phyloP scores from a whole-genome alignment of 2,329 filamentous ascomycete species.

The Xylaria sp. region DNA sequence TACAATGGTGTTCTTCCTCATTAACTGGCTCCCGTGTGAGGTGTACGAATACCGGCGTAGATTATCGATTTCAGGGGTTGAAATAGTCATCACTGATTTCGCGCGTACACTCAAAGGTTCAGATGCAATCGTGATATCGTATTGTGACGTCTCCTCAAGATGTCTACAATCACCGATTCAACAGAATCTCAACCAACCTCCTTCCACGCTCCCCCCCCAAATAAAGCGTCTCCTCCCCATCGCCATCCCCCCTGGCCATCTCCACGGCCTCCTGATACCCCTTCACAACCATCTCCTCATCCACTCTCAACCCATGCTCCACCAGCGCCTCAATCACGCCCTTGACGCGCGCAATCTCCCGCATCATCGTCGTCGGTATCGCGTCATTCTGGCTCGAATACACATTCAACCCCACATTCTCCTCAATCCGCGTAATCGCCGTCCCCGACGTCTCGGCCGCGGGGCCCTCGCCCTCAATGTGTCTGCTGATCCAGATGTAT shows the following conservation, averaged over 20 bases:
- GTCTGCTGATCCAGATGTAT: slow-evolving; percentile 91
- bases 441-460: slow-evolving; percentile 41
- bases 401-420: slow-evolving; percentile 75
- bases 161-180: slow-evolving; percentile 17
- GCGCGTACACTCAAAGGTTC: too few species aligned
- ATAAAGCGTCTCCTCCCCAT: slow-evolving; percentile 53
- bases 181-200: slow-evolving; percentile 42
- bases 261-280: slow-evolving; percentile 81
- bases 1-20: background rate
- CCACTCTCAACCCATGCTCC: slow-evolving; percentile 74
- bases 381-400: slow-evolving; percentile 95
- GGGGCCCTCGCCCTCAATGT: slow-evolving; percentile 57
- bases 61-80: too few species aligned
- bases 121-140: slow-evolving; percentile 1
- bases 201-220: slow-evolving; percentile 54
- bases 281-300: slow-evolving; percentile 79
- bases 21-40: too few species aligned
- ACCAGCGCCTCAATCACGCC: slow-evolving; percentile 79
- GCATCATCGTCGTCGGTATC: slow-evolving; percentile 69
- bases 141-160: slow-evolving; percentile 9
- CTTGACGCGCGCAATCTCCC: slow-evolving; percentile 79
- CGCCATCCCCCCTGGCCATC: slow-evolving; percentile 56
- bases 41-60: too few species aligned
- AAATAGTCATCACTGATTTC: too few species aligned
- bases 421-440: slow-evolving; percentile 79